phyloP scores from a whole-genome alignment of 2,329 filamentous ascomycete genomes.

The Penicillium sp. region DNA sequence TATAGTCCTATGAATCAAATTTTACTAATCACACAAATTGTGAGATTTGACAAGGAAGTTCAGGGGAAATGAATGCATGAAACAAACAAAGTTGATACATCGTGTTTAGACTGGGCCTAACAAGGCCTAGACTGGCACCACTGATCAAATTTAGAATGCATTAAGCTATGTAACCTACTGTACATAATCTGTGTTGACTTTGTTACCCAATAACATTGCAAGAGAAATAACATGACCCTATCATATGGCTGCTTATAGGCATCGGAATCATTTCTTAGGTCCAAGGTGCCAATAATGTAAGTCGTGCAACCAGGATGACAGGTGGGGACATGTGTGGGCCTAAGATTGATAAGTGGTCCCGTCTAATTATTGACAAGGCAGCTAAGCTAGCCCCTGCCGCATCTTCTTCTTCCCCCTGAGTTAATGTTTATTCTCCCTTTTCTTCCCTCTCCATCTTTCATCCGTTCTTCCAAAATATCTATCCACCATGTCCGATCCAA shows the following conservation, averaged over 20 bases:
- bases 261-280: background rate
- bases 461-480: background rate
- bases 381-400: slow-evolving; percentile 11
- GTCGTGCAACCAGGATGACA: slow-evolving; percentile 7
- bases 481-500: slow-evolving; percentile 21
- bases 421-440: background rate
- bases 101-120: background rate
- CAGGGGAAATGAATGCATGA: background rate
- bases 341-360: slow-evolving; percentile 17
- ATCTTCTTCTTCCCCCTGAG: slow-evolving; percentile 6
- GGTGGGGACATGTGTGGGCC: slow-evolving; percentile 12
- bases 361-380: slow-evolving; percentile 17
- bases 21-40: background rate
- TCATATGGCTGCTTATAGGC: background rate
- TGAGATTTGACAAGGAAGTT: background rate
- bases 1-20: no score
- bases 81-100: background rate
- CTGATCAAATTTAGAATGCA: background rate
- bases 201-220: background rate
- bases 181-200: background rate
- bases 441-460: background rate
- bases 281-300: background rate
- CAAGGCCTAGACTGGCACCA: background rate
- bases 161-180: background rate
- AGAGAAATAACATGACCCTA: background rate